These are phyloP conservation scores for Myxozyma geophila DNA, from an alignment of 805 yeast species.

Conservation along the genomic window DNA sequence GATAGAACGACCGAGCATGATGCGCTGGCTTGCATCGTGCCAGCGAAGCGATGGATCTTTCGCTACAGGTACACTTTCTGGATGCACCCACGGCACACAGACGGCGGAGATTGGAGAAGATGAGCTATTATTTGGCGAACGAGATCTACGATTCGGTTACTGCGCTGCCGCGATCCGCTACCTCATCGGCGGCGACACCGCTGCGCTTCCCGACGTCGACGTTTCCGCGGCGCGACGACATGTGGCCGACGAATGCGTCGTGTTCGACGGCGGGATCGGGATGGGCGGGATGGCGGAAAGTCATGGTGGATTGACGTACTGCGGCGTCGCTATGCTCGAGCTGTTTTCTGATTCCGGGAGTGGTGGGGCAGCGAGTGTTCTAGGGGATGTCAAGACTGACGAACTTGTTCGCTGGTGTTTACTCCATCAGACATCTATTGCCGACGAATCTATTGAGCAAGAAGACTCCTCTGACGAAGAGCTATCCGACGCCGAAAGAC, in stretches of 20 bases:
- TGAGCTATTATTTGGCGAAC: conserved; percentile 56
- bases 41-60: conserved; percentile 69
- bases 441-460: not conserved
- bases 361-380: not conserved
- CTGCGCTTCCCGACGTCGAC: conserved; percentile 44
- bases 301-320: conserved; percentile 86
- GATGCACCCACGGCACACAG: not conserved
- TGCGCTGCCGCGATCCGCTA: conserved; percentile 69
- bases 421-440: conserved; percentile 17
- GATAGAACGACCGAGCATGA: conserved; percentile 52
- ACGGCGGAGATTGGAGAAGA: conserved; percentile 29
- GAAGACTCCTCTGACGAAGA: conserved; percentile 1
- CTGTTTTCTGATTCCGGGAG: conserved; percentile 45
- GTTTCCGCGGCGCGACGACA: conserved; percentile 48
- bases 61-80: conserved; percentile 46
- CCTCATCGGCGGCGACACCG: conserved; percentile 51
- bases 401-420: conserved; percentile 30
- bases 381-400: conserved; percentile 1
- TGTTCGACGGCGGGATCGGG: conserved; percentile 68
- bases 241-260: conserved; percentile 47
- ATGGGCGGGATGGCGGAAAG: conserved; percentile 57
- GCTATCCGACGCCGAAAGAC: not conserved
- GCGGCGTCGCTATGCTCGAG: conserved; percentile 70
- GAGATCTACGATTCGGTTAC: conserved; percentile 75
- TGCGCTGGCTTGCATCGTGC: conserved; percentile 61